Evolutionary conservation across 352 stramenopile species (phyloP).

Genomic region (Halophytophthora polymorphica): DNA sequence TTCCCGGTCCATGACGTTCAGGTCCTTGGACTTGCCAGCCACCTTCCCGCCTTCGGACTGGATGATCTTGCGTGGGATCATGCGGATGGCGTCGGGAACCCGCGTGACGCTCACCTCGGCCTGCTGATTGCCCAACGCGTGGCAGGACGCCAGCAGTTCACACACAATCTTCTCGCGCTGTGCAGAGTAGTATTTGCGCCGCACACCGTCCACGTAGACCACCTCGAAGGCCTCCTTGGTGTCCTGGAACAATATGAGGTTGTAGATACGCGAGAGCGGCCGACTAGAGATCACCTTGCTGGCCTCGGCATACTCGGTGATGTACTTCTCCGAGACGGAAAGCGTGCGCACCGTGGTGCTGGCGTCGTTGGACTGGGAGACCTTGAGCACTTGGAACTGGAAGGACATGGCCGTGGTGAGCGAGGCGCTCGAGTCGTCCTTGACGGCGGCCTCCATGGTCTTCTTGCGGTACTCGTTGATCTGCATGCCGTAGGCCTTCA

Average conservation of each 20-base stretch:
- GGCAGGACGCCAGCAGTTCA: constrained; percentile 70
- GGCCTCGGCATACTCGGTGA: constrained; percentile 55
- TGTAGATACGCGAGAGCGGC: constrained; percentile 67
- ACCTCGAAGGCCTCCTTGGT: constrained; percentile 67
- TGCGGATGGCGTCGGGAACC: constrained; percentile 51
- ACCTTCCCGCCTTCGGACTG: constrained; percentile 60
- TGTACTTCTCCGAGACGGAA: constrained; percentile 65
- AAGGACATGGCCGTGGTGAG: constrained; percentile 43
- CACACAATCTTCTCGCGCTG: constrained; percentile 75
- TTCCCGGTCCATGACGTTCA: constrained; percentile 64
- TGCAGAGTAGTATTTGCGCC: constrained; percentile 59
- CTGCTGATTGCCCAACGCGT: constrained; percentile 67
- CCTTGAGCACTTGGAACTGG: constrained; percentile 67
- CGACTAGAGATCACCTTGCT: constrained; percentile 65
- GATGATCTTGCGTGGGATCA: constrained; percentile 77
- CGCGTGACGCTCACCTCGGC: constrained; percentile 53
- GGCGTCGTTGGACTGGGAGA: constrained; percentile 44
- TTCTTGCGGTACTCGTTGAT: constrained; percentile 87
- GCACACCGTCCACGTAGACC: constrained; percentile 70
- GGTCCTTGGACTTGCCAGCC: constrained; percentile 28
- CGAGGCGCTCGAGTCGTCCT: constrained; percentile 35
- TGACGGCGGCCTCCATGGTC: constrained; percentile 56
- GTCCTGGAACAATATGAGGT: constrained; percentile 62
- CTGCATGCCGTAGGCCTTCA: constrained; percentile 74
- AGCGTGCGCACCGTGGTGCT: constrained; percentile 37